These are phyloP conservation scores for Colletotrichum filicis DNA, from an alignment of 2,329 filamentous ascomycete species.

Conservation along the genomic window DNA sequence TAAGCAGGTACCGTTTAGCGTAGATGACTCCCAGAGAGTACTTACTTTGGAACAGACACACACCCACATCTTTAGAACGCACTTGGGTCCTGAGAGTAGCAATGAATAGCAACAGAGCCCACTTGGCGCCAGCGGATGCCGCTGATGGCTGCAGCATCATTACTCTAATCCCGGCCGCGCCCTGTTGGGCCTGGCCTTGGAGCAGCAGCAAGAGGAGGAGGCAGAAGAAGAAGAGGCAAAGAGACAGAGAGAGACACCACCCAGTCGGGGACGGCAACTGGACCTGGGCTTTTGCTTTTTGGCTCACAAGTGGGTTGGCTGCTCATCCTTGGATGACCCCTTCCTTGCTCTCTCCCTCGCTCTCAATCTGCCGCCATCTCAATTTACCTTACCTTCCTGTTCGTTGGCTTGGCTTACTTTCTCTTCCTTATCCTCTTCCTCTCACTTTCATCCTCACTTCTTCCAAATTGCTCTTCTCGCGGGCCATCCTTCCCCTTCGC, in stretches of 20 bases:
- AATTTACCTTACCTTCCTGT: not conserved
- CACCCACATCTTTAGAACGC: not conserved
- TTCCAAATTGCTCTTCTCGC: not conserved
- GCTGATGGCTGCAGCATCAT: not conserved
- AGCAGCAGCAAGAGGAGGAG: not conserved
- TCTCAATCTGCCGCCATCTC: not conserved
- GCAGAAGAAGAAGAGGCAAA: not conserved
- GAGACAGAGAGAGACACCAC: not conserved
- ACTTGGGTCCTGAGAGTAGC: not conserved
- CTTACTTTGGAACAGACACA: not conserved
- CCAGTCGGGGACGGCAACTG: not conserved
- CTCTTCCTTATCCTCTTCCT: conserved; percentile 1
- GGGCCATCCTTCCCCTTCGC: not conserved
- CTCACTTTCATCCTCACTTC: conserved; percentile 2
- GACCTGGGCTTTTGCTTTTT: not conserved
- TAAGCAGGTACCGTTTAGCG: not conserved
- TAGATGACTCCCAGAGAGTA: not conserved
- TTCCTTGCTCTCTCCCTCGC: conserved; percentile 11
- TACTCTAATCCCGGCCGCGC: conserved; percentile 9
- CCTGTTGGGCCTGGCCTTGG: not conserved
- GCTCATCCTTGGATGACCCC: conserved; percentile 21
- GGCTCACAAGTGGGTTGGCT: conserved; percentile 16
- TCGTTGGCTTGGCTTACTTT: not conserved
- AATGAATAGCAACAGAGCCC: conserved; percentile 22
- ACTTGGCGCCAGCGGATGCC: conserved; percentile 10